Base-by-base conservation (phyloP, 345 rosid species). In the Litchi chinensis region DNA sequence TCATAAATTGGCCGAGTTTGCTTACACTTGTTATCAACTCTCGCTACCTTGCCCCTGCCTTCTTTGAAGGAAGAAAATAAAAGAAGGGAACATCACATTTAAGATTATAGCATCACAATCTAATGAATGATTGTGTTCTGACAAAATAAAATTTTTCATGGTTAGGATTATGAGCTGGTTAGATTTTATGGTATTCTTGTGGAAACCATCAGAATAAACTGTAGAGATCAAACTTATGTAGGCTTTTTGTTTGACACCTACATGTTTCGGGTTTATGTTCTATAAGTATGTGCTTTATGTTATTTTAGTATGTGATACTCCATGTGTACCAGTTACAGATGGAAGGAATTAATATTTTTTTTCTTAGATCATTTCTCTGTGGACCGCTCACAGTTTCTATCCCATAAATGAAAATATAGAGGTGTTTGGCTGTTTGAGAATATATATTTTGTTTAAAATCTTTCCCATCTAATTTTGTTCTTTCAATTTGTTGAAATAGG, bases 401-500 rank as follows among this genome's bases (percentile, higher is more conserved):
- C 44, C 9, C 9, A 5, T 41, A 41, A 41, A 41, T 41, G 44
- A 41, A 41, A 41, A 41, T 41, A 5, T 63, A 9, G 5, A 22
- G 9, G 39, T 22, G 66, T 63, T 24, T 63, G 37, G 32, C 63
- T 18, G 63, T 43, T 54, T 24, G n/a, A 71, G 10, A 24, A 8
- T 63, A 7, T 19, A 44, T 24, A 8, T 0, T 43, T 32, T 63
- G 22, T 11, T 65, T 5, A 41, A 11, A 70, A 37, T n/a, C 0
- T 28, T 50, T 65, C 50, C 28, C 8, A 24, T 22, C 41, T 69
- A 52, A 46, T 50, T 21, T 22, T 65, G 32, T 75, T 44, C 12
- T 21, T 39, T 40, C 19, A 21, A 21, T 71, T 32, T 59, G 48
- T 73, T 63, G 85, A 76, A 80, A 80, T 94, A 96, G 99, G 98